phyloP scores from a whole-genome alignment of 106 monocot genomes.

The Chionographis japonica region DNA sequence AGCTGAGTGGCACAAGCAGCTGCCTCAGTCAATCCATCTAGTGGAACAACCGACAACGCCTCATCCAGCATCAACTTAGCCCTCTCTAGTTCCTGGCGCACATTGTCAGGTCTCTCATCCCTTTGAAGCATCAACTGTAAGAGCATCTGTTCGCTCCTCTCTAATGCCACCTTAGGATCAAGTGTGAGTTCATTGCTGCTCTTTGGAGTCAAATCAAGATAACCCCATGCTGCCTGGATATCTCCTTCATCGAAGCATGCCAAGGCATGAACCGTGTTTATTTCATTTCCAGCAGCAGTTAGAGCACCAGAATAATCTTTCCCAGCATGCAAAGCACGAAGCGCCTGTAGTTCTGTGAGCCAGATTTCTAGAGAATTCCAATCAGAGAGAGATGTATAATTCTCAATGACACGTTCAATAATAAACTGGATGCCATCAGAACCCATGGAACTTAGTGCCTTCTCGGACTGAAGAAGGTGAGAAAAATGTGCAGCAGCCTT shows the following conservation, averaged over 20 bases:
- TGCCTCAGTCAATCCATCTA: constrained; percentile 71
- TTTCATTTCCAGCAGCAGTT: constrained; percentile 92
- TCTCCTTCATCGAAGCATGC: constrained; percentile 91
- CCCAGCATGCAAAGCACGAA: constrained; percentile 84
- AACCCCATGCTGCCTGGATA: constrained; percentile 59
- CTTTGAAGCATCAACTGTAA: constrained; percentile 82
- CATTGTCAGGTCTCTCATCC: constrained; percentile 24
- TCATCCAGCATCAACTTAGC: constrained; percentile 81
- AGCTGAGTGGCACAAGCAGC: constrained; percentile 65
- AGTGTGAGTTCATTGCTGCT: constrained; percentile 80
- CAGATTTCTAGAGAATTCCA: constrained; percentile 94
- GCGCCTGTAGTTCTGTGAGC: constrained; percentile 77
- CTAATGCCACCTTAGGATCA: constrained; percentile 80
- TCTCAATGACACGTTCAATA: constrained; percentile 80
- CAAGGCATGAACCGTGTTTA: constrained; percentile 88
- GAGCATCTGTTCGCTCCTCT: constrained; percentile 97
- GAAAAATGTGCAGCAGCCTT: constrained; percentile 98
- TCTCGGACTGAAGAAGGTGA: constrained; percentile 83
- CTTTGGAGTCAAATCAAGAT: constrained; percentile 96
- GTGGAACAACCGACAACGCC: constrained; percentile 64
- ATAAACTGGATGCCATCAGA: constrained; percentile 93
- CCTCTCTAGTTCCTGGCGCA: constrained; percentile 46
- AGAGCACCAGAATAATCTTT: constrained; percentile 91
- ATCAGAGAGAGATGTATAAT: constrained; percentile 79
- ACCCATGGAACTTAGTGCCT: constrained; percentile 61